Conservation (phyloP, 2,329 filamentous ascomycete genomes). For the Phyllosticta citribraziliensis region DNA sequence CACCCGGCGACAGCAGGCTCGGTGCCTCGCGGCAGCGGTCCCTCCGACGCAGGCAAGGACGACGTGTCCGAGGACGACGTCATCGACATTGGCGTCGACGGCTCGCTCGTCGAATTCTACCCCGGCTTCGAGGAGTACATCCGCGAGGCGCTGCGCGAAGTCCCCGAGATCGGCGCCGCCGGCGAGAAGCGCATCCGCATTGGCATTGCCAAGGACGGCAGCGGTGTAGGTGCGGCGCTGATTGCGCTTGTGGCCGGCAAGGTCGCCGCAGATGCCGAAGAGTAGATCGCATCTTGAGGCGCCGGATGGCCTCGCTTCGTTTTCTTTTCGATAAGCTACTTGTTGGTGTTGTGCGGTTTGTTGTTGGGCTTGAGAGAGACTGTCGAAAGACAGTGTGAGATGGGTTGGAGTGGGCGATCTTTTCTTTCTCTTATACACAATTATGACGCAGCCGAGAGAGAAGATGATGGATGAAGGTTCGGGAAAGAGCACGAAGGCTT, state of each 20-base stretch:
- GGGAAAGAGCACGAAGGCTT: background rate
- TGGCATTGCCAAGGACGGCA: constrained; percentile 93
- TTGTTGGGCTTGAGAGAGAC: background rate
- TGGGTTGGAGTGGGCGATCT: background rate
- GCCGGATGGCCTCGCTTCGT: background rate
- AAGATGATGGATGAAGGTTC: background rate
- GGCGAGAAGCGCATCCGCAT: constrained; percentile 85
- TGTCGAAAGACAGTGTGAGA: background rate
- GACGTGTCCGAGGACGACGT: constrained; percentile 51
- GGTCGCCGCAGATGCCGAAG: constrained; percentile 14
- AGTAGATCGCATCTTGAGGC: background rate
- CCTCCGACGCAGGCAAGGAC: constrained; percentile 12
- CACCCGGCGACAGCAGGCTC: constrained; percentile 14
- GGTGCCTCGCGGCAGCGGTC: constrained; percentile 16
- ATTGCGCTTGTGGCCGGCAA: constrained; percentile 82
- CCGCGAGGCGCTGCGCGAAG: constrained; percentile 65
- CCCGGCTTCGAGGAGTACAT: constrained; percentile 85
- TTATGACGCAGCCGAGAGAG: background rate
- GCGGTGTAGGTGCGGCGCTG: constrained; percentile 86
- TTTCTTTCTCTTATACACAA: background rate
- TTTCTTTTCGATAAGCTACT: background rate
- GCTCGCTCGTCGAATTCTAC: constrained; percentile 90
- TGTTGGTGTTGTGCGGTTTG: background rate
- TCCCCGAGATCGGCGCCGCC: constrained; percentile 65
- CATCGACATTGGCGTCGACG: constrained; percentile 88